These are phyloP conservation scores for Psilocybe azurescens DNA, from an alignment of 768 basidiomycete genomes.

Conservation along the genomic window DNA sequence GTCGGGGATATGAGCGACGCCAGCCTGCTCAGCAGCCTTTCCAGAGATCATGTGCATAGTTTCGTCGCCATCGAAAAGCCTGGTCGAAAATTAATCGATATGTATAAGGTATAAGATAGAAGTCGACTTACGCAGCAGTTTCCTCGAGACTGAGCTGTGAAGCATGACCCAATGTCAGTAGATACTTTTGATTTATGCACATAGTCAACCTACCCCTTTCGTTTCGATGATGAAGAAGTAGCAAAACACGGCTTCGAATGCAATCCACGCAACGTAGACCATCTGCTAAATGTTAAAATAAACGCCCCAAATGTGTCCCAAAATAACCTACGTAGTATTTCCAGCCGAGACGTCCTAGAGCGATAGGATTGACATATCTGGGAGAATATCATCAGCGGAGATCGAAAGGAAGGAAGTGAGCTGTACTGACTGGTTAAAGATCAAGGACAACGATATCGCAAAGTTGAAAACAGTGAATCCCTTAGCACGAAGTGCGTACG, in stretches of 20 bases:
- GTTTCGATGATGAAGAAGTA: slow-evolving; percentile 64
- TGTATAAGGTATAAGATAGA: not conserved
- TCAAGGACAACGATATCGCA: slow-evolving; percentile 61
- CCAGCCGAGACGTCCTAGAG: slow-evolving; percentile 53
- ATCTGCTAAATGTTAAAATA: slow-evolving; percentile 24
- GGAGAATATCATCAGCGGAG: not conserved
- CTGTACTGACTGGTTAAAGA: slow-evolving; percentile 62
- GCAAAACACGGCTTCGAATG: slow-evolving; percentile 54
- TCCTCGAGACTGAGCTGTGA: slow-evolving; percentile 61
- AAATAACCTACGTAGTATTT: slow-evolving; percentile 59
- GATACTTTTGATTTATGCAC: not conserved
- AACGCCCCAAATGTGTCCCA: not conserved
- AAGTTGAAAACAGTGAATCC: slow-evolving; percentile 72
- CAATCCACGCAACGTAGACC: slow-evolving; percentile 62
- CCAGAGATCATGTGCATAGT: slow-evolving; percentile 40
- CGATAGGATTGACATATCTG: slow-evolving; percentile 55
- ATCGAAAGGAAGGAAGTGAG: not conserved
- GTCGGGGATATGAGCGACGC: slow-evolving; percentile 14
- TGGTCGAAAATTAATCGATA: slow-evolving; percentile 14
- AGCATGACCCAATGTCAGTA: not conserved
- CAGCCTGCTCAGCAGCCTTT: slow-evolving; percentile 30
- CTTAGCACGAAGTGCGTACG: slow-evolving; percentile 62
- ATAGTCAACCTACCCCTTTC: slow-evolving; percentile 35
- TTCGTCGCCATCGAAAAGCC: slow-evolving; percentile 64
- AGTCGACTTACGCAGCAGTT: slow-evolving; percentile 49